Evolutionary conservation across 2,329 filamentous ascomycete species (phyloP), one percentile per base, ranked within the genome.

Genomic region (Rhinocladiella mackenziei): DNA sequence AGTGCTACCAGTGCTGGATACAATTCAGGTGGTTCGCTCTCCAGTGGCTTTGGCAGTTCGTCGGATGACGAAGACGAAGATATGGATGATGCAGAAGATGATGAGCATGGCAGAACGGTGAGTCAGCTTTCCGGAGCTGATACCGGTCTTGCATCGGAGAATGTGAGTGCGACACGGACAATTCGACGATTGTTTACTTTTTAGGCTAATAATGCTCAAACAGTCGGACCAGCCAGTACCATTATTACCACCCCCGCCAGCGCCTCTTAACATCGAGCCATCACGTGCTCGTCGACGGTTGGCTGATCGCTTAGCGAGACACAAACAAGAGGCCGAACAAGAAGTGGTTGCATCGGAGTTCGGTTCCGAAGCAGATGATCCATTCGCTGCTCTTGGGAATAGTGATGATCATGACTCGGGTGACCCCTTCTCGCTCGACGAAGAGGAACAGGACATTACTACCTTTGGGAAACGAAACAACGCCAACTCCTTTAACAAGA

Each of bases 41-140:
- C 92, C 19, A 91, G 86, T 61, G 89, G 89, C 39, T 97, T 97
- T 67, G 89, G 88, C 61, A 94, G 89, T 67, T 92, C 86, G 36
- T 95, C 89, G 60, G 89, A 95, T 57, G 91, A 96, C 65, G 92
- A 97, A 55, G 92, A 97, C 53, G 91, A 96, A 58, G 91, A 96
- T 52, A 85, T 88, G 68, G 87, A 94, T 49, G 86, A 87, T 23
- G 49, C 34, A 43, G 52, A 52, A 22, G 55, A 51, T 32, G 55
- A 51, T 10, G 50, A 55, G 25, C 39, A 49, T 25, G 33, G 31
- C 15, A 45, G 54, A 28, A 41, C 47, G 14, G 45, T 42, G 13
- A 32, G 42, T 28, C 51, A 54, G 40, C 45, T 48, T 9, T 40
- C 53, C 14, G 39, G 51, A 35, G 44, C 55, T 46, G 51, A 54